These are phyloP conservation scores for Kwoniella shandongensis DNA, from an alignment of 768 basidiomycete species.

Conservation along the genomic window DNA sequence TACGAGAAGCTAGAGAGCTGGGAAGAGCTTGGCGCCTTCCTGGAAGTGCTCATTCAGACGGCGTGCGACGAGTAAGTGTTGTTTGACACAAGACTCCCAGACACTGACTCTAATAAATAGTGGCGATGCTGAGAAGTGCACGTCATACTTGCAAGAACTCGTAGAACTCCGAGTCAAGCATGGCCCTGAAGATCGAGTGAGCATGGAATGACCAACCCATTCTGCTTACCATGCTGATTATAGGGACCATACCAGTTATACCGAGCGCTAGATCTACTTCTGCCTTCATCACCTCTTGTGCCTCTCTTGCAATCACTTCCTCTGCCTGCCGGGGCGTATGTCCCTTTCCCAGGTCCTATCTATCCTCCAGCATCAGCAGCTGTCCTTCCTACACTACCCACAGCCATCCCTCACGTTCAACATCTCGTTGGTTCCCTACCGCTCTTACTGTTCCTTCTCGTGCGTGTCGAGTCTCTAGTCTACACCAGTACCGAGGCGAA, in stretches of 20 bases:
- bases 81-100: not conserved
- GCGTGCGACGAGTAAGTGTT: slow-evolving; percentile 62
- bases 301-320: slow-evolving; percentile 67
- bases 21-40: slow-evolving; percentile 35
- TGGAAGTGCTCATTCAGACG: slow-evolving; percentile 63
- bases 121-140: slow-evolving; percentile 73
- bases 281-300: slow-evolving; percentile 72
- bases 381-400: slow-evolving; percentile 68
- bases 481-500: slow-evolving; percentile 55
- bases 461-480: slow-evolving; percentile 28
- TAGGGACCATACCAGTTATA: slow-evolving; percentile 60
- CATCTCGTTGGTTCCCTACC: slow-evolving; percentile 69
- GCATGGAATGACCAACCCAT: too few species aligned
- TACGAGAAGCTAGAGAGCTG: slow-evolving; percentile 40
- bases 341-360: slow-evolving; percentile 36
- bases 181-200: slow-evolving; percentile 65
- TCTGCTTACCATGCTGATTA: not conserved
- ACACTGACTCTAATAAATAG: slow-evolving; percentile 54
- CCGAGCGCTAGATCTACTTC: slow-evolving; percentile 65
- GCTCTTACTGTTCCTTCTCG: slow-evolving; percentile 69
- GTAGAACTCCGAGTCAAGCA: slow-evolving; percentile 64
- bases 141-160: slow-evolving; percentile 75
- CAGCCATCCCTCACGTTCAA: slow-evolving; percentile 58
- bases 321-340: slow-evolving; percentile 57
- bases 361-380: slow-evolving; percentile 39